phyloP scores from a whole-genome alignment of 129 eudicot genomes.

The Heracleum sosnowskyi region DNA sequence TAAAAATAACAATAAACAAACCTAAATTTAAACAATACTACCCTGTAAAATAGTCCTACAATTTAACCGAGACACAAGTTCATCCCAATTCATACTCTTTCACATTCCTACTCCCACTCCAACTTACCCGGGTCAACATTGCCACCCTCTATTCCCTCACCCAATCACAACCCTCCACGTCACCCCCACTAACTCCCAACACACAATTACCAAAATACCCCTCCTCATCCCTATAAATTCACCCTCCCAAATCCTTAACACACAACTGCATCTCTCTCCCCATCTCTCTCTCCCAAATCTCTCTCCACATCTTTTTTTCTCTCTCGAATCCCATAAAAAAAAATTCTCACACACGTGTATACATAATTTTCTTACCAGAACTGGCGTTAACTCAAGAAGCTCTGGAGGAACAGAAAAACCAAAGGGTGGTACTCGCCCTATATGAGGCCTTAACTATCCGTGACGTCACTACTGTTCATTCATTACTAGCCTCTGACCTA shows the following conservation, averaged over 20 bases:
- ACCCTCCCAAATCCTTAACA: not conserved
- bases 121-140: not conserved
- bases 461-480: conserved; percentile 64
- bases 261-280: not conserved
- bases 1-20: no score
- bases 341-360: not conserved
- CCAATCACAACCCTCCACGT: not conserved
- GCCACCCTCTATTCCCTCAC: not conserved
- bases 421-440: conserved; percentile 87
- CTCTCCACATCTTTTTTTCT: not conserved
- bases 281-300: not conserved
- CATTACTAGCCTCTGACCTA: conserved; percentile 79
- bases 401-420: conserved; percentile 68
- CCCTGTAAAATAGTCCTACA: no score
- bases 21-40: no score
- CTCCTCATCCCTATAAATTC: not conserved
- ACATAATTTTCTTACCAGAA: conserved; percentile 18
- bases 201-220: not conserved
- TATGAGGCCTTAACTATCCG: conserved; percentile 85
- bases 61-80: no score
- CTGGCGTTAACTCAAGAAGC: conserved; percentile 73
- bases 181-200: not conserved
- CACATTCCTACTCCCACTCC: not conserved
- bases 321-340: no score
- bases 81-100: not conserved